Evolutionary conservation across 352 stramenopile species (phyloP), one percentile per base, ranked within the genome.

Genomic region (Blastocystis sp.): DNA sequence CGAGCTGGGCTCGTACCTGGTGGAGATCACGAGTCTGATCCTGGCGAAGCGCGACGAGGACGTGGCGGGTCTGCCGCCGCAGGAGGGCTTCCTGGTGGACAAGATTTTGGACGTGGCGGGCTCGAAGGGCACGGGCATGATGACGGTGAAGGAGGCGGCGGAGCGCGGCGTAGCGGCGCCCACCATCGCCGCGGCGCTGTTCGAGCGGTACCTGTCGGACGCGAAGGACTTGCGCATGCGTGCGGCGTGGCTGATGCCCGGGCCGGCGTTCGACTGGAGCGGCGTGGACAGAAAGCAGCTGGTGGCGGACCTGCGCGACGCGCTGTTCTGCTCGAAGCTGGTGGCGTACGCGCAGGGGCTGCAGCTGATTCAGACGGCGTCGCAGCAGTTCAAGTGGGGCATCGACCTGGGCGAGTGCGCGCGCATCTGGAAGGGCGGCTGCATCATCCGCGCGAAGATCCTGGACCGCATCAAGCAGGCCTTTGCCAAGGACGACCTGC

Each of bases 41-140:
- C 95, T 99, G 65, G 91, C 90, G 61, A 98, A 98, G 92, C 97
- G 97, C 92, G 96, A 98, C 90, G 69, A 41, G 14, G 96, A 98
- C 89, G 88, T 97, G 17, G 92, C 91, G 60, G 90, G 92, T 59
- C 90, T 89, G 14, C 64, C 78, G 43, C 19, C 14, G 5, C 43
- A 60, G 34, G 69, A 90, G 52, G 93, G 92, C 87, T 96, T 94
- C 89, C 90, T 97, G 41, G 70, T 98, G 19, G 95, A 98, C 92
- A 96, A 96, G 92, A 96, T 99, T 91, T 91, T 99, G 1, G 97
- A 99, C 92, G 97, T 98, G 91, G 98, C 96, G 14, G 97, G 97
- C 74, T 98, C 98, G 94, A 99, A 99, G 92, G 97, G 97, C 88
- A 88, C 80, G 34, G 90, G 90, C 53, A 90, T 77, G 88, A 92